These are phyloP conservation scores for Penicillium pulvis DNA, from an alignment of 495 filamentous ascomycete genomes.

Conservation along the genomic window DNA sequence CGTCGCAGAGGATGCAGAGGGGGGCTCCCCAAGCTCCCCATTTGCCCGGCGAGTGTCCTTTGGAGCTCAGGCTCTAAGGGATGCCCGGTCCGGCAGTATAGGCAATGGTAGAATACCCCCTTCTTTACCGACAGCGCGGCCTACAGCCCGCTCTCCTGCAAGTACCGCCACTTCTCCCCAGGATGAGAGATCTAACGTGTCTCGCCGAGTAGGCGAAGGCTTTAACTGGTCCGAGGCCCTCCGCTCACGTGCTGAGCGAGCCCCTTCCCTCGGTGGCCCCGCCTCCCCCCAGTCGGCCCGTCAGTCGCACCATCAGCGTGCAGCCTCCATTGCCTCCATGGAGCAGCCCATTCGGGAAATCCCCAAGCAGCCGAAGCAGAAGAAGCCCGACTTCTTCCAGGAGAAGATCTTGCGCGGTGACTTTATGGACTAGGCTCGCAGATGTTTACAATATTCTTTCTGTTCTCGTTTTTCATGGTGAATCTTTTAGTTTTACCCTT, in stretches of 20 bases:
- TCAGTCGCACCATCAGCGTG: conserved; percentile 46
- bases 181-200: conserved; percentile 50
- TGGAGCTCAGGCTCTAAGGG: conserved; percentile 81
- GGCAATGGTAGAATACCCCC: conserved; percentile 49
- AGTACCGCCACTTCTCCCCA: conserved; percentile 40
- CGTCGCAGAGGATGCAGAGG: conserved; percentile 80
- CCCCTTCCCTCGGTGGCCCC: conserved; percentile 60
- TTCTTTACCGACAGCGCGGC: conserved; percentile 29
- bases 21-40: conserved; percentile 62
- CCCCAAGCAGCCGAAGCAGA: conserved; percentile 64
- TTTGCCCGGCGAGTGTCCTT: conserved; percentile 89
- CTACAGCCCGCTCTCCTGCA: conserved; percentile 37
- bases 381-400: conserved; percentile 86
- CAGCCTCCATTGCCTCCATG: conserved; percentile 68
- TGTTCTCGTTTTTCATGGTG: not conserved
- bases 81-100: conserved; percentile 56
- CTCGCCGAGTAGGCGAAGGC: conserved; percentile 74
- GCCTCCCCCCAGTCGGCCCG: conserved; percentile 32
- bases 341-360: conserved; percentile 69
- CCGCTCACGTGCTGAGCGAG: conserved; percentile 83
- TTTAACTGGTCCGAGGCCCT: conserved; percentile 96
- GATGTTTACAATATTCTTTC: not conserved
- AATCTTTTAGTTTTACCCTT: conserved; percentile 1
- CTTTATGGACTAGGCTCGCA: conserved; percentile 79
- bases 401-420: conserved; percentile 97